Conservation (phyloP, 139 green algal genomes). For the Desmodesmus armatus region DNA sequence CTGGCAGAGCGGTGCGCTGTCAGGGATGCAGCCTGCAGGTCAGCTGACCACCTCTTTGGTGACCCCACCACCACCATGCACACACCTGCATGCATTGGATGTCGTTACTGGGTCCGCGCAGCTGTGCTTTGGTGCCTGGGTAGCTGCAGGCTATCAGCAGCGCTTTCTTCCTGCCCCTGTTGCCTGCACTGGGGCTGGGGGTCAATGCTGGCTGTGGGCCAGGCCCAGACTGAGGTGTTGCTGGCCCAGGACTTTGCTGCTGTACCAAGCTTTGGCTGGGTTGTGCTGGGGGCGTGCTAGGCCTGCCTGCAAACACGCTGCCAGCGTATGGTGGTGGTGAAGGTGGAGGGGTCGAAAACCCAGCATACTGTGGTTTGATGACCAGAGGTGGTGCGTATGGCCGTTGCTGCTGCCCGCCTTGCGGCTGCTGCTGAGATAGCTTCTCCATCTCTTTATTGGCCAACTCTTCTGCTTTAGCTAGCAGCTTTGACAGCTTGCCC, state of each 20-base stretch:
- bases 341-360: not conserved
- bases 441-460: slow-evolving; percentile 12
- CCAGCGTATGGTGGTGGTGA: not conserved
- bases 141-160: slow-evolving; percentile 28
- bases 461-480: slow-evolving; percentile 22
- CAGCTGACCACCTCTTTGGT: too few relatives aligned
- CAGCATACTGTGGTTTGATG: not conserved
- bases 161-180: slow-evolving; percentile 11
- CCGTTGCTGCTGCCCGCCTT: not conserved
- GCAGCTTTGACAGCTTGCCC: slow-evolving; percentile 24
- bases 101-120: slow-evolving; percentile 24
- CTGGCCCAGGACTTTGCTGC: not conserved
- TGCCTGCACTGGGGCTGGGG: not conserved
- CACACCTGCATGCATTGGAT: slow-evolving; percentile 13
- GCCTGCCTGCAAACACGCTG: not conserved
- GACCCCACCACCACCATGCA: too few relatives aligned
- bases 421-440: not conserved
- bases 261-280: not conserved
- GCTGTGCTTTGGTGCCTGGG: not conserved
- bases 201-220: not conserved
- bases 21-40: too few relatives aligned
- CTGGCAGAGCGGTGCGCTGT: too few relatives aligned
- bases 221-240: not conserved
- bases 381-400: slow-evolving; percentile 4
- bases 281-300: not conserved